Conservation (phyloP, 495 filamentous ascomycete species). For the Penicillium nucicola region DNA sequence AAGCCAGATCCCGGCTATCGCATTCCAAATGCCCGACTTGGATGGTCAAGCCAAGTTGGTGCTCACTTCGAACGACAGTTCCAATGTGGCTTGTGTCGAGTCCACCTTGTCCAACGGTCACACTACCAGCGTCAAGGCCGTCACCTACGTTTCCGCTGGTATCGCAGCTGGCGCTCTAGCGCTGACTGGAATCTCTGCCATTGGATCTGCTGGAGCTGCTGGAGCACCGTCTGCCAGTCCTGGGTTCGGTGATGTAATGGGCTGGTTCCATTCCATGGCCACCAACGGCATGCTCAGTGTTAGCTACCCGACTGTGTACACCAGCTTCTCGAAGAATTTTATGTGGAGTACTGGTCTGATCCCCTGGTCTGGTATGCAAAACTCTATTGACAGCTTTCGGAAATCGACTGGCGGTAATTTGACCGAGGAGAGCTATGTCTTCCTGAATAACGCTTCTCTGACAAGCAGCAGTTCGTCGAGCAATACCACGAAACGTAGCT, state of each 20-base stretch:
- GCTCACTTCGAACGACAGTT: constrained; percentile 57
- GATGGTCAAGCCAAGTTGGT: constrained; percentile 81
- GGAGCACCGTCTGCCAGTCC: constrained; percentile 73
- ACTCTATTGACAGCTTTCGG: constrained; percentile 83
- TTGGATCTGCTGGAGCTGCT: constrained; percentile 59
- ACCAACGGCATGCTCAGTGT: constrained; percentile 95
- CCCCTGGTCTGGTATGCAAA: constrained; percentile 75
- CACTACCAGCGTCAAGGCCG: constrained; percentile 66
- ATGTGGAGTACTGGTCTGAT: constrained; percentile 86
- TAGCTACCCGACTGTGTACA: constrained; percentile 80
- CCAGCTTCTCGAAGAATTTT: constrained; percentile 88
- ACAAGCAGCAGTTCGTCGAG: constrained; percentile 43
- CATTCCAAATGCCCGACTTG: constrained; percentile 87
- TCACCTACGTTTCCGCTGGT: constrained; percentile 81
- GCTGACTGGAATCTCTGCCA: constrained; percentile 68
- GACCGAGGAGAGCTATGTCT: constrained; percentile 71
- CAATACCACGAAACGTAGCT: constrained; percentile 44
- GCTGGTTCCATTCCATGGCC: constrained; percentile 89
- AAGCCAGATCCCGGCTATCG: constrained; percentile 78
- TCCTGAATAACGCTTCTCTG: constrained; percentile 53
- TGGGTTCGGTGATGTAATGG: constrained; percentile 80
- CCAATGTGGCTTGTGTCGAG: constrained; percentile 76
- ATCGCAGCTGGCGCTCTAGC: constrained; percentile 83
- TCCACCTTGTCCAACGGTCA: constrained; percentile 85
- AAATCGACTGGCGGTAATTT: constrained; percentile 79